Evolutionary conservation across 495 filamentous ascomycete genomes (phyloP), one percentile per base, ranked within the genome.

Genomic region (Penicillium flavigenum): DNA sequence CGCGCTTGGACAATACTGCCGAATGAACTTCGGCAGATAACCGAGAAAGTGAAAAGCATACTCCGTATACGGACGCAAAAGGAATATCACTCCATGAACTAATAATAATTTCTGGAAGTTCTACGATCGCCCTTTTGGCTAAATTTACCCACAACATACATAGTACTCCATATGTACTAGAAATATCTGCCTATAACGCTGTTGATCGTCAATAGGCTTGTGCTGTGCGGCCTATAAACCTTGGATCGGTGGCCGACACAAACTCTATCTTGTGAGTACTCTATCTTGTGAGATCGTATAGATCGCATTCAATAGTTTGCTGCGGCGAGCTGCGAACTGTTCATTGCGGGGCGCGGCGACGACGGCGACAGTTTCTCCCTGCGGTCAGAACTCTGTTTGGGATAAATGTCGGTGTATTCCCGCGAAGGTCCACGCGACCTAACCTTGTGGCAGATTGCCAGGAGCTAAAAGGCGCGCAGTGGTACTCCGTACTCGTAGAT

Each of bases 261-360:
- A 59, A 63, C 61, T 54, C 57, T 63, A 57, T 59, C 57, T 59
- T n/a, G 2, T 31, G 17, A 44, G 51, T n/a, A 63, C 61, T 54
- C 57, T 63, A 57, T 59, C 57, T 59, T n/a, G 2, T 31, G 17
- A 44, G 51, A 53, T 53, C 31, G 2, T n/a, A 16, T 19, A 41
- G 16, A 43, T 53, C 26, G n/a, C 14, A 51, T 31, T 50, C 17
- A 36, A 50, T 50, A 38, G 14, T n/a, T 38, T 38, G 34, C 11
- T 19, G 47, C 19, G 29, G 29, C 22, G 24, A 44, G 6, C 51
- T 42, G n/a, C 38, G 11, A 27, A 29, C 34, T 39, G 38, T 29
- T 24, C 45, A 26, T 29, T 47, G 24, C 16, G 14, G 45, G 29
- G 11, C 4, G 11, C 31, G 36, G 36, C 5, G 36, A 38, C 16